Conservation (phyloP, 148 eudicot genomes). For the Polygonum maritimum region DNA sequence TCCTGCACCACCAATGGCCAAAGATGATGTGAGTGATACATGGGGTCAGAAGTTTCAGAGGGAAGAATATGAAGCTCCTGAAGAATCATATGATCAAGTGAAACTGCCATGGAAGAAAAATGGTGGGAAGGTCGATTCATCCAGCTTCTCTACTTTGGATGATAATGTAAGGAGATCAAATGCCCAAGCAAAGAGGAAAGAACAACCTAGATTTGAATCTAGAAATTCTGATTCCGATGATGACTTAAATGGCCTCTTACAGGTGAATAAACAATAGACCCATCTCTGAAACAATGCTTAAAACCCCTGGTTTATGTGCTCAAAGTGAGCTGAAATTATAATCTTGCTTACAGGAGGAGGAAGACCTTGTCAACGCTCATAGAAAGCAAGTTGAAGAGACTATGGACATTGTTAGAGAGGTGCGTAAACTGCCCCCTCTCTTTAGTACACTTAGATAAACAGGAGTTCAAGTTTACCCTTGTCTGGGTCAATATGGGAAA, state of each 20-base stretch:
- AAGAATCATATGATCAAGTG: slow-evolving; percentile 60
- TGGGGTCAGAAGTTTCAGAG: slow-evolving; percentile 54
- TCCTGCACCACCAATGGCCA: slow-evolving; percentile 35
- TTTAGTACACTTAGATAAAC: background rate
- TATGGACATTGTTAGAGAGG: slow-evolving; percentile 96
- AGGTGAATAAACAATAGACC: slow-evolving; percentile 31
- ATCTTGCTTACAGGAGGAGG: slow-evolving; percentile 68
- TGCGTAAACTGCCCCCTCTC: slow-evolving; percentile 12
- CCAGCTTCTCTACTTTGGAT: slow-evolving; percentile 29
- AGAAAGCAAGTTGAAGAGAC: slow-evolving; percentile 96
- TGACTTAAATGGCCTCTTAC: slow-evolving; percentile 64
- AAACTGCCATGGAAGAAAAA: slow-evolving; percentile 53
- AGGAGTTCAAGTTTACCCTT: no score
- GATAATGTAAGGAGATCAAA: slow-evolving; percentile 44
- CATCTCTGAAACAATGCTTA: background rate
- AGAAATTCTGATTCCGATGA: slow-evolving; percentile 50
- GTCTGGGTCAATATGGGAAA: no score
- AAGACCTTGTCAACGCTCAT: slow-evolving; percentile 95
- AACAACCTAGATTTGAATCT: slow-evolving; percentile 38
- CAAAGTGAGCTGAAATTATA: background rate
- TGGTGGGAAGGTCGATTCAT: slow-evolving; percentile 44
- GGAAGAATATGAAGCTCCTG: slow-evolving; percentile 62
- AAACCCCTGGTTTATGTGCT: background rate
- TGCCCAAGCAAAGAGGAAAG: slow-evolving; percentile 60
- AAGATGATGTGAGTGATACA: slow-evolving; percentile 51